Evolutionary conservation across 2,329 filamentous ascomycete genomes (phyloP).

Genomic region (Geosmithia morbida): DNA sequence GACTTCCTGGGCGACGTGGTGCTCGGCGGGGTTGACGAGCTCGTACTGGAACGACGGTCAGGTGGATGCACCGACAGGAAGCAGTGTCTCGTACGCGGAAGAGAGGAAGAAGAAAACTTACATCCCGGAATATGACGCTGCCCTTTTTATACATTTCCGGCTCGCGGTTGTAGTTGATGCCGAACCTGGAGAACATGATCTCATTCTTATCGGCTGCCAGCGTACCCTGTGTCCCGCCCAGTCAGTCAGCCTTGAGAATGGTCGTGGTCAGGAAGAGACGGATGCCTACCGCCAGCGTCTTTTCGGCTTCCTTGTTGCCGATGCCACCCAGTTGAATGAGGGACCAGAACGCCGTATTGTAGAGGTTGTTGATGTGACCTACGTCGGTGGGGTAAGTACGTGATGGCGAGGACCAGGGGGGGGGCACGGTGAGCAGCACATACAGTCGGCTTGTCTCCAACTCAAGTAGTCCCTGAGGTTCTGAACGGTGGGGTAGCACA

Average conservation of each 20-base stretch:
- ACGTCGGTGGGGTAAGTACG: not conserved
- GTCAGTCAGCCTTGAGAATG: too few species aligned
- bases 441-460: constrained; percentile 95
- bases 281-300: constrained; percentile 51
- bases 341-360: constrained; percentile 94
- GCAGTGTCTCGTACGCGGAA: not conserved
- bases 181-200: constrained; percentile 77
- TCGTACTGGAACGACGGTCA: constrained; percentile 41
- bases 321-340: constrained; percentile 68
- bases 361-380: constrained; percentile 97
- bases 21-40: constrained; percentile 43
- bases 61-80: not conserved
- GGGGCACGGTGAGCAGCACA: constrained; percentile 14
- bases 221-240: constrained; percentile 45
- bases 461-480: constrained; percentile 91
- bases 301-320: constrained; percentile 65
- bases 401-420: not conserved
- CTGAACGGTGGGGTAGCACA: constrained; percentile 69
- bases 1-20: constrained; percentile 28
- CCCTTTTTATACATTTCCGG: constrained; percentile 86
- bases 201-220: constrained; percentile 86
- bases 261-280: not conserved
- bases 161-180: constrained; percentile 97
- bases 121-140: constrained; percentile 75
- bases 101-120: constrained; percentile 20